Evolutionary conservation across 2,329 filamentous ascomycete species (phyloP).

Genomic region (Dactylellina drechsleri): DNA sequence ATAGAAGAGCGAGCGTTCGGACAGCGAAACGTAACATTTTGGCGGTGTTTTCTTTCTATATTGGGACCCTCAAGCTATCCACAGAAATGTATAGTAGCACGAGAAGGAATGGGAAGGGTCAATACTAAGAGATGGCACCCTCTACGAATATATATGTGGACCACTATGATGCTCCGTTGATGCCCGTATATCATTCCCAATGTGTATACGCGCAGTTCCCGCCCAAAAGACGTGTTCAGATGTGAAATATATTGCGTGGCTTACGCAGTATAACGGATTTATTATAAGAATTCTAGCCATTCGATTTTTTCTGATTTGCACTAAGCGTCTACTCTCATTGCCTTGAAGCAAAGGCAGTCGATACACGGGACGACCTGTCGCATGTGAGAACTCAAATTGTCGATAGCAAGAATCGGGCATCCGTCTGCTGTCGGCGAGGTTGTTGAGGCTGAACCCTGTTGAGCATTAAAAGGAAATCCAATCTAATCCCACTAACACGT

Average conservation of each 20-base stretch:
- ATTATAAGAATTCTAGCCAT: conserved; percentile 11
- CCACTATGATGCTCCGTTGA: neutral
- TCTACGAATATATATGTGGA: too few relatives aligned
- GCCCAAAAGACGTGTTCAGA: neutral
- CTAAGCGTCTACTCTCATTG: neutral
- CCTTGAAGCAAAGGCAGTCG: neutral
- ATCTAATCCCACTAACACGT: neutral
- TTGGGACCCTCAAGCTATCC: neutral
- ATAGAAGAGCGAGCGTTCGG: conserved; percentile 6
- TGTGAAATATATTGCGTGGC: conserved; percentile 8
- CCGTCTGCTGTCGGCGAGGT: conserved; percentile 8
- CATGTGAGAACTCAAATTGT: conserved; percentile 10
- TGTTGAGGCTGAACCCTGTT: conserved; percentile 2
- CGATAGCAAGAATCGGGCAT: neutral
- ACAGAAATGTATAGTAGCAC: conserved; percentile 5
- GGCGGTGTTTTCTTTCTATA: neutral
- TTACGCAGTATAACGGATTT: conserved; percentile 12
- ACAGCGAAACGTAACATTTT: conserved; percentile 12
- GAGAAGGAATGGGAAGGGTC: neutral
- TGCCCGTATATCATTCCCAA: neutral
- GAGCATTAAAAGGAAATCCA: neutral
- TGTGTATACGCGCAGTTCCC: neutral
- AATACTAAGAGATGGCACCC: too few relatives aligned
- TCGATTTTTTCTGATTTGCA: neutral
- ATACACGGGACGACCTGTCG: conserved; percentile 20